Evolutionary conservation across 1,284 basidiomycete species (phyloP), one percentile per base, ranked within the genome.

Genomic region (Boletellus deceptivus): DNA sequence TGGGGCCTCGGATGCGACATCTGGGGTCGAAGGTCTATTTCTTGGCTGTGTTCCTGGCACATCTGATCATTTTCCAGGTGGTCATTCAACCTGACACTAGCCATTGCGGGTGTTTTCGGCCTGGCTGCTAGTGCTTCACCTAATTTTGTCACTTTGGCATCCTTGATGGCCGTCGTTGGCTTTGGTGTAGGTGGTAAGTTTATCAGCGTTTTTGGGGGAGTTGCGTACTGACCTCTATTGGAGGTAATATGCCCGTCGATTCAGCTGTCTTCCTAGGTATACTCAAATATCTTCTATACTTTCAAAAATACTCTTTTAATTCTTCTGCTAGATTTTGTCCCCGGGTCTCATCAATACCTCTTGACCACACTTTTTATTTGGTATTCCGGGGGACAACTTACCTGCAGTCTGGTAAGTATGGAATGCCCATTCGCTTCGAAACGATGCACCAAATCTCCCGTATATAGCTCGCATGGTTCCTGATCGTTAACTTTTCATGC

Each of bases 321-420:
- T 7, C n/a, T 44, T n/a, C 4, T 34, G n/a, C 24, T 20, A 81
- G 85, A 87, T 59, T 84, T 85, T 49, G 63, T 86, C 1, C 86
- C 86, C 0, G 79, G 75, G 9, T 77, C 78, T 16, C 83, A 86
- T 57, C 86, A 87, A 53, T 87, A 84, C 56, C 75, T 87, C 9
- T 68, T 88, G 17, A 86, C 86, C 0, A 69, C 86, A 18, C 72
- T 89, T 6, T 83, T 83, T 0, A 79, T 86, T 20, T 89, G 82
- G 82, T 89, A 85, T 84, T 77, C 78, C 4, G 74, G 87, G 58
- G 80, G 87, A 51, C 77, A 84, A 67, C 72, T 89, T 36, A 55
- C 89, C 45, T 76, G 77, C 38, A 79, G 81, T 70, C 64, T 89
- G 60, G 76, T 89, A 63, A 55, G 79, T 70, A 14, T 48, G 59